A percentile compares a stretch with the other conserved stretches of the same genome.
These are phyloP conservation scores for Micractinium conductrix DNA, from an alignment of 139 green algal genomes.

Conservation along the genomic window DNA sequence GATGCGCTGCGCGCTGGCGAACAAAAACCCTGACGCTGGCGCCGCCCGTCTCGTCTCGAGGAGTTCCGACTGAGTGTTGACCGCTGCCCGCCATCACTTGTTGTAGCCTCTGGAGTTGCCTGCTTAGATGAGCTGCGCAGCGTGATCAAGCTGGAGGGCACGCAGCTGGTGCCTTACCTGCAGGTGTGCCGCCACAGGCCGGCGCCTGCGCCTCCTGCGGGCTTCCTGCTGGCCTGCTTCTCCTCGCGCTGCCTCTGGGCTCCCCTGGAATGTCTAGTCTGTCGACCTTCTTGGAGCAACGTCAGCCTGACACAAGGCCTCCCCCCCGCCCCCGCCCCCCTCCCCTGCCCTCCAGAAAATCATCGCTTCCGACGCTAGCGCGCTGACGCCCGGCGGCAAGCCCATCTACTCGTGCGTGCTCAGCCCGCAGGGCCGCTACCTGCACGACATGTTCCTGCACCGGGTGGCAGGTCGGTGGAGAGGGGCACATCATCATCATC, in stretches of 20 bases:
- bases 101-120: background rate
- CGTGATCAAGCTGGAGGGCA: background rate
- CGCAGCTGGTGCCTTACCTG: background rate
- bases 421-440: constrained; percentile 8
- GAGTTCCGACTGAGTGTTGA: no score
- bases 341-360: background rate
- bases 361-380: background rate
- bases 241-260: background rate
- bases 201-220: background rate
- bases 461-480: background rate
- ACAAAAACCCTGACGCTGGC: no score
- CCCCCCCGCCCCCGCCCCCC: background rate
- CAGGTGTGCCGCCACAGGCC: background rate
- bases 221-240: background rate
- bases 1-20: no score
- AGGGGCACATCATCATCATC: no score
- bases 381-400: background rate
- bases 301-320: background rate
- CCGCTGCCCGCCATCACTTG: no score
- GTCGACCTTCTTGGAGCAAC: background rate
- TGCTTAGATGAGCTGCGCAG: background rate
- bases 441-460: constrained; percentile 25
- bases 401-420: constrained; percentile 19
- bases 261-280: background rate
- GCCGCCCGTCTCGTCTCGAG: no score